These are phyloP conservation scores for Pachysolen tannophilus DNA, from an alignment of 805 yeast genomes.

Conservation along the genomic window DNA sequence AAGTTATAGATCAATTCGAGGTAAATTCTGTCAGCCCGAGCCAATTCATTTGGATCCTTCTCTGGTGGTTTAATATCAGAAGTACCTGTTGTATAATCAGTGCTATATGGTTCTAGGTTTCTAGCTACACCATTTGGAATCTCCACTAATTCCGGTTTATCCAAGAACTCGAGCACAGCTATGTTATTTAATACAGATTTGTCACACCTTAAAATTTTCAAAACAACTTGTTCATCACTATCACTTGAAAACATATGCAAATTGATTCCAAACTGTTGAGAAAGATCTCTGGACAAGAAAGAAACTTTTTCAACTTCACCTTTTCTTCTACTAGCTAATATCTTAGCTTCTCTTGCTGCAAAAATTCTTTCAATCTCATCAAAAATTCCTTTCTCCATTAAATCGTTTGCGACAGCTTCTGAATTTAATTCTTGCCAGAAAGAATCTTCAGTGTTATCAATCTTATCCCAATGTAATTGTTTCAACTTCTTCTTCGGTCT, in stretches of 20 bases:
- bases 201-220: constrained; percentile 71
- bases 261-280: constrained; percentile 94
- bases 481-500: constrained; percentile 74
- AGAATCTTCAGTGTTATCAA: constrained; percentile 76
- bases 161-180: constrained; percentile 79
- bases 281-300: constrained; percentile 72
- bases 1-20: constrained; percentile 77
- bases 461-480: constrained; percentile 95
- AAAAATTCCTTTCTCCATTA: constrained; percentile 53
- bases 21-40: constrained; percentile 80
- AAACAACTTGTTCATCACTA: constrained; percentile 58
- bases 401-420: constrained; percentile 34
- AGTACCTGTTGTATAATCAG: constrained; percentile 51
- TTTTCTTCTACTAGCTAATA: constrained; percentile 13
- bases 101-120: constrained; percentile 72
- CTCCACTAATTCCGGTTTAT: constrained; percentile 67
- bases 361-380: constrained; percentile 56
- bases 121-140: constrained; percentile 64
- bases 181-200: constrained; percentile 57
- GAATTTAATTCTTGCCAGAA: constrained; percentile 68
- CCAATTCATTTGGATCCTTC: constrained; percentile 68
- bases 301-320: constrained; percentile 49
- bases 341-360: constrained; percentile 24
- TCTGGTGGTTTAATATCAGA: constrained; percentile 37
- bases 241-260: constrained; percentile 65